These are phyloP conservation scores for Lobosporangium transversale DNA, from an alignment of 192 early-diverging fungal genomes.

Conservation along the genomic window DNA sequence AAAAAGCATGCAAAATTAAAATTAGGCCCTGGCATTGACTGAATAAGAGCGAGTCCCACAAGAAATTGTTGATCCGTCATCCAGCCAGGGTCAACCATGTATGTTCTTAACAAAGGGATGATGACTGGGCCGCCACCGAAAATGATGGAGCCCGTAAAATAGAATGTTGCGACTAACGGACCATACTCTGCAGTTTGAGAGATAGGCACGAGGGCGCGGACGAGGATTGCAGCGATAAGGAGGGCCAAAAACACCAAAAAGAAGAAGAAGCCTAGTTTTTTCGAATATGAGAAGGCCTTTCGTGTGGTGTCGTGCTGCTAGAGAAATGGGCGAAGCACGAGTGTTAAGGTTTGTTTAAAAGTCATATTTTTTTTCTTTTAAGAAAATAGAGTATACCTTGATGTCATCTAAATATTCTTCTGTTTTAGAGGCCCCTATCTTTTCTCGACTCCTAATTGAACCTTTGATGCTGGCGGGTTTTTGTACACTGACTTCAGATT, in stretches of 20 bases:
- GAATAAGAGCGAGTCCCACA: conserved; percentile 71
- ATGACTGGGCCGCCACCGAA: conserved; percentile 76
- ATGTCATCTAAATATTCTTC: background rate
- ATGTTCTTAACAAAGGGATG: conserved; percentile 63
- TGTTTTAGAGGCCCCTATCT: background rate
- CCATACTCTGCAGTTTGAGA: conserved; percentile 25
- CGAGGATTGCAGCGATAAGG: conserved; percentile 58
- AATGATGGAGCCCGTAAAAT: conserved; percentile 67
- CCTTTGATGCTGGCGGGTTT: conserved; percentile 2
- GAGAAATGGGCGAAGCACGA: too few relatives aligned
- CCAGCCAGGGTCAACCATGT: conserved; percentile 67
- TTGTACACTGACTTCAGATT: background rate
- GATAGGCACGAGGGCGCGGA: conserved; percentile 27
- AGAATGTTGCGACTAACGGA: conserved; percentile 61
- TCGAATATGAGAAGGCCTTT: conserved; percentile 38
- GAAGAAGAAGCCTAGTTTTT: conserved; percentile 50
- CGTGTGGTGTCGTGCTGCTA: background rate
- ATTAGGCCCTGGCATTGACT: conserved; percentile 66
- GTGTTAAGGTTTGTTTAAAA: too few relatives aligned
- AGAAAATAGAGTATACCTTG: too few relatives aligned
- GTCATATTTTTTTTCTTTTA: too few relatives aligned
- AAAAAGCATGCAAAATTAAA: conserved; percentile 76
- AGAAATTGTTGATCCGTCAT: conserved; percentile 66
- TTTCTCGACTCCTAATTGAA: conserved; percentile 18
- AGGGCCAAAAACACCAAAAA: conserved; percentile 59